These are phyloP conservation scores for Saccharomyces eubayanus DNA, from an alignment of 805 yeast species.

Conservation along the genomic window DNA sequence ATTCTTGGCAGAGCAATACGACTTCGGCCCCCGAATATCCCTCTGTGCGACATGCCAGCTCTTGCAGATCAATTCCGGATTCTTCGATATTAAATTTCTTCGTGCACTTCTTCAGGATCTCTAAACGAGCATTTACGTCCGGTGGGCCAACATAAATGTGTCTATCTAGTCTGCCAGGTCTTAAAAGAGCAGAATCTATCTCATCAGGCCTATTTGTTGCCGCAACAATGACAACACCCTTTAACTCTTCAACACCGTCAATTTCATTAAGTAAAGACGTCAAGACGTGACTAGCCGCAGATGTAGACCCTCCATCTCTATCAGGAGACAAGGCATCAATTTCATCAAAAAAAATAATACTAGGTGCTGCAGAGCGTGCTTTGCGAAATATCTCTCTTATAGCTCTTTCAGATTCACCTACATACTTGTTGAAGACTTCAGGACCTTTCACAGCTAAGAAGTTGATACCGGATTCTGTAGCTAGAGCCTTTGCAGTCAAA, in stretches of 20 bases:
- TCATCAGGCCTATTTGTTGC: slow-evolving; percentile 95
- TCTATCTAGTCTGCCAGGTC: slow-evolving; percentile 94
- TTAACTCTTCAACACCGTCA: slow-evolving; percentile 93
- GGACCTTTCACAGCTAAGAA: slow-evolving; percentile 96
- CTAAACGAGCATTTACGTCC: slow-evolving; percentile 66
- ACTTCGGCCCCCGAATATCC: slow-evolving; percentile 98
- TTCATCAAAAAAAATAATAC: slow-evolving; percentile 91
- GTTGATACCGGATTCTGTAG: slow-evolving; percentile 90
- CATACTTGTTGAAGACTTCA: slow-evolving; percentile 87
- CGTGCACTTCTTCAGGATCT: slow-evolving; percentile 66
- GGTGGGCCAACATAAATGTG: slow-evolving; percentile 93
- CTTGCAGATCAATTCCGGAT: slow-evolving; percentile 40
- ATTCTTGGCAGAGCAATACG: slow-evolving; percentile 85
- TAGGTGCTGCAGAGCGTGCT: slow-evolving; percentile 92
- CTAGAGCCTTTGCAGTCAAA: slow-evolving; percentile 86
- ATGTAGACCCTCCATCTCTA: slow-evolving; percentile 54
- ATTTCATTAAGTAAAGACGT: slow-evolving; percentile 89
- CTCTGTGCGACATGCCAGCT: slow-evolving; percentile 56
- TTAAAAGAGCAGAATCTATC: slow-evolving; percentile 82
- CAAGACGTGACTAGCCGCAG: slow-evolving; percentile 74
- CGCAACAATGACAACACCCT: slow-evolving; percentile 88
- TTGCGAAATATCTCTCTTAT: slow-evolving; percentile 88
- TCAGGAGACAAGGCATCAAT: slow-evolving; percentile 86
- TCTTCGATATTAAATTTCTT: slow-evolving; percentile 48
- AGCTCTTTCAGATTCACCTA: slow-evolving; percentile 90